Base-by-base conservation (phyloP, 768 basidiomycete genomes). In the Lepiota brunneoincarnata region DNA sequence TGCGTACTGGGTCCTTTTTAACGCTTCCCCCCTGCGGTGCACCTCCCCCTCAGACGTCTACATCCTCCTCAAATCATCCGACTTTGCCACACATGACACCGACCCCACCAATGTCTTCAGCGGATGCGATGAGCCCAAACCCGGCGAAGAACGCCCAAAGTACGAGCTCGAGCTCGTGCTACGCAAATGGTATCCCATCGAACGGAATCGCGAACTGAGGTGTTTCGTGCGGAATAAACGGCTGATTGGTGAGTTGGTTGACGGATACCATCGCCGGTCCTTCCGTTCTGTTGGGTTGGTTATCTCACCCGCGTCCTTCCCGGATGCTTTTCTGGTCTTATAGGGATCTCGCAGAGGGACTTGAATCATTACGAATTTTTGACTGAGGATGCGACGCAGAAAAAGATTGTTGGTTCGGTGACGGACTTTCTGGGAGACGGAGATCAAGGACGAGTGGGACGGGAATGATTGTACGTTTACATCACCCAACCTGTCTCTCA, bases 31-130 rank as follows among this genome's bases (percentile, higher is more conserved):
- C 4, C 74, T 97, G 39, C 89, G 88, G 71, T 98, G 95, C 71
- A 87, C 84, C 3, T 82, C 84, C 1, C 93, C 93, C 0, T 82
- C 90, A 1, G 95, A 98, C 59, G 87, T 98, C 28, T 98, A 96
- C 68, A 77, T 96, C 51, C 73, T 96, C 0, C 79, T 98, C 58
- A 98, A 98, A 67, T 92, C 93, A 0, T 94, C 92, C 28, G 91
- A 96, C 67, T 95, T 95, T 59, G 75, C 93, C 51, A 77, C 81
- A 1, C 91, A 97, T 60, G 94, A 93, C 63, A 68, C 95, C 6
- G 77, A 75, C 51, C 60, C 68, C 1, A 75, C 75, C 2, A 71
- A 66, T 28, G 84, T 91, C 4, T 95, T 95, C 54, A 83, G 83
- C 15, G 84, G 81, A 0, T 91, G 90, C 60, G 66, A 66, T 40